Base-by-base conservation (phyloP, 345 rosid species). In the Syzygium grande region DNA sequence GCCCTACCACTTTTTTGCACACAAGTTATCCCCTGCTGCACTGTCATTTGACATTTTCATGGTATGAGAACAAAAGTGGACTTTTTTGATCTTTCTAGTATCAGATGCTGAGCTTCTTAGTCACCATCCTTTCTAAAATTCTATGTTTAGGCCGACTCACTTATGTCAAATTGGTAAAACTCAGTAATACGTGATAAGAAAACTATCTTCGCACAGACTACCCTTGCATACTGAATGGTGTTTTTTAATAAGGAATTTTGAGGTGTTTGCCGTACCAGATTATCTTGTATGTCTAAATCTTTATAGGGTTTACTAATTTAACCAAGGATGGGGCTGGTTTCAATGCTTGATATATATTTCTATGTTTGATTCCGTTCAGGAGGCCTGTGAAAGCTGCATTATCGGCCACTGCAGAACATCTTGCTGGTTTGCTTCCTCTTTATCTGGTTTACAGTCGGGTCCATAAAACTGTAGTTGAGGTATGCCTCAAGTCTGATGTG, bases 381-480 rank as follows among this genome's bases (percentile, higher is more conserved):
- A 93, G 91, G 92, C 99, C 99, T 17, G 89, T 95, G 88, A 98
- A 96, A 92, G 96, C 99, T 88, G 98, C 96, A 77, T 86, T 98
- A 89, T 97, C 99, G 90, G 94, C 97, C 88, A 97, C 96, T 89
- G 94, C 99, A 79, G 98, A 96, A 92, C 98, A 97, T 93, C 86
- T 97, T 88, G 98, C 99, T 84, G 99, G 99, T 89, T 92, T 98
- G 89, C 97, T 98, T 89, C 99, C 99, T 87, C 98, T 95, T 90
- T 98, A 98, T 93, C 94, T 96, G 89, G 96, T 93, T 91, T 95
- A 98, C 93, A 97, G 98, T 91, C 97, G 94, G 84, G 99, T 98
- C 89, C 98, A 98, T 93, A 97, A 94, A 93, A 93, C 97, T 91
- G 97, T 96, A 86, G 95, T 96, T 91, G 98, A 98, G 99, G 99